Evolutionary conservation across 805 yeast species (phyloP), one percentile per base, ranked within the genome.

Genomic region (Kodamaea jinghongensis): DNA sequence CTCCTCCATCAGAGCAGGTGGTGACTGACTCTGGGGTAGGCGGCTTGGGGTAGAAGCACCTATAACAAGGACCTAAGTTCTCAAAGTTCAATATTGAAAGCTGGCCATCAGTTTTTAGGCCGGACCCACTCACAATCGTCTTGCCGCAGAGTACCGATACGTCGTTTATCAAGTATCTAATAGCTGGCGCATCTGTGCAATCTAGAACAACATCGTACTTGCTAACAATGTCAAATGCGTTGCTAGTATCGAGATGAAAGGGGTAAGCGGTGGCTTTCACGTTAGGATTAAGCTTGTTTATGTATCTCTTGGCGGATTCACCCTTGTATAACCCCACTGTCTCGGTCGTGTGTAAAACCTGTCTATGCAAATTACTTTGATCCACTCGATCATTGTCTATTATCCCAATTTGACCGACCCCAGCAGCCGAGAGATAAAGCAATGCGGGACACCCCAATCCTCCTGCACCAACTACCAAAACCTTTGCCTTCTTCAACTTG

Each of bases 361-460:
- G 99, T 41, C 99, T 67, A 52, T 91, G 98, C 39, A 93, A 63
- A 57, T 93, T 93, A 6, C 96, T 86, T 0, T 65, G 60, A 49
- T 91, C 97, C 1, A 93, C 97, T 0, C 59, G 56, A 59, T 93
- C 99, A 52, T 80, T 77, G 61, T 93, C 99, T 1, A 89, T 83
- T 11, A 93, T 84, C 3, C 96, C 96, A 15, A 93, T 70, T 2
- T 64, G 59, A 1, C 96, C 98, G 3, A 91, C 66, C 4, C 99
- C 99, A 0, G 96, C 84, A 0, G 95, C 96, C 0, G 82, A 81
- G 2, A 93, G 62, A 55, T 93, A 93, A 31, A 86, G 70, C 35
- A 91, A 60, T 0, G 95, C 95, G 0, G 99, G 97, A 49, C 95
- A 83, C 0, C 99, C 98, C 5, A 93, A 69, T 0, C 99, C 99